Evolutionary conservation across 768 basidiomycete genomes (phyloP).

Genomic region (Rhizopogon sp.): DNA sequence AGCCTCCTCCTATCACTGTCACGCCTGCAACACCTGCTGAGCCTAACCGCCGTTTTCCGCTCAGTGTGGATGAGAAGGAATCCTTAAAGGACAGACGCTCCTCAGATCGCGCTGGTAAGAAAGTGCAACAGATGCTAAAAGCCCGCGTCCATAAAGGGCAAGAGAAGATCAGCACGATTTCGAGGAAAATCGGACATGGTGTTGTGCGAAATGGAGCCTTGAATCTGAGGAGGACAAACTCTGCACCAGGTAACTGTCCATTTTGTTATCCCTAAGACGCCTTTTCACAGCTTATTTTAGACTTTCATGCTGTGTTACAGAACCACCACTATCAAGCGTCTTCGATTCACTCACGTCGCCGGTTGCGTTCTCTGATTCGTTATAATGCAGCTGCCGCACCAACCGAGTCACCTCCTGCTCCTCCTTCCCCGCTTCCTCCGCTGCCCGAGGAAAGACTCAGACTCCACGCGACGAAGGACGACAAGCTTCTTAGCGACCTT

Average conservation of each 20-base stretch:
- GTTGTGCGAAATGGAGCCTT: constrained; percentile 48
- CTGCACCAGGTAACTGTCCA: constrained; percentile 57
- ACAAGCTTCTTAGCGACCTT: constrained; percentile 71
- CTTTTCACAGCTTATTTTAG: constrained; percentile 29
- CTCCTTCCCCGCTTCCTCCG: constrained; percentile 31
- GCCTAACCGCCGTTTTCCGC: constrained; percentile 13
- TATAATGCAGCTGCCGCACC: constrained; percentile 20
- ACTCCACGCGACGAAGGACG: constrained; percentile 46
- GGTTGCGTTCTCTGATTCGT: constrained; percentile 45
- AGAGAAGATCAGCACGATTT: constrained; percentile 69
- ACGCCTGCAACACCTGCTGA: constrained; percentile 57
- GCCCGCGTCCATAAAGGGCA: constrained; percentile 70
- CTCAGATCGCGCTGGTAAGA: constrained; percentile 54
- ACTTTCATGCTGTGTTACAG: constrained; percentile 63
- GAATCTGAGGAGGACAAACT: constrained; percentile 52
- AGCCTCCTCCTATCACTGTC: constrained; percentile 45
- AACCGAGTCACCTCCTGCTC: constrained; percentile 31
- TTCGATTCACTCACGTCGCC: constrained; percentile 78
- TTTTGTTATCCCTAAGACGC: background rate
- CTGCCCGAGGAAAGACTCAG: constrained; percentile 26
- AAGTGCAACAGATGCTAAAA: constrained; percentile 72
- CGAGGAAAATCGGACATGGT: constrained; percentile 70
- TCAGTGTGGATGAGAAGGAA: constrained; percentile 13
- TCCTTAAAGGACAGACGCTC: constrained; percentile 15
- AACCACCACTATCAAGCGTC: constrained; percentile 66